Conservation (phyloP, 257 asterid species). For the Jasminum sambac region DNA sequence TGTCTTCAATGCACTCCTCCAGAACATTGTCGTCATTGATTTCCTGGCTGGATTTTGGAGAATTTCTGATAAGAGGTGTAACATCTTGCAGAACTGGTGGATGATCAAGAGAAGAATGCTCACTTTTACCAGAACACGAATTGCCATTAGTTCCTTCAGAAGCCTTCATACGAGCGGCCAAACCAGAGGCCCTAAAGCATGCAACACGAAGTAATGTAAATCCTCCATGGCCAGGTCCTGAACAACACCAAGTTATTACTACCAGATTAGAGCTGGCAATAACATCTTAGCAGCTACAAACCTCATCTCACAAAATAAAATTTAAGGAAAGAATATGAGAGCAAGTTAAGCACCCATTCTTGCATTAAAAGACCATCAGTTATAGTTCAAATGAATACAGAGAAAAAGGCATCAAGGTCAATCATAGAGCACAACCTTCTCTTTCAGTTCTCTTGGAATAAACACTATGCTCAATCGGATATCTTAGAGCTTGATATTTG, state of each 20-base stretch:
- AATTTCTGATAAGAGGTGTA: conserved; percentile 27
- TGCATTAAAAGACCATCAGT: not conserved
- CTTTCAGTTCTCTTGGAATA: conserved; percentile 6
- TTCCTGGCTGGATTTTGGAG: conserved; percentile 28
- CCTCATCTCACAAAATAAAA: not conserved
- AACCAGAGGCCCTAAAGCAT: conserved; percentile 77
- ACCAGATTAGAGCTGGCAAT: conserved; percentile 17
- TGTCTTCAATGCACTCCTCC: conserved; percentile 31
- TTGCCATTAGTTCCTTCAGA: conserved; percentile 34
- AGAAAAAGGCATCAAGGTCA: conserved; percentile 10
- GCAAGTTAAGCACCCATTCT: conserved; percentile 22
- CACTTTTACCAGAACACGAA: conserved; percentile 30
- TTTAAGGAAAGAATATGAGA: not conserved
- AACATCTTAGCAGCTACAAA: not conserved
- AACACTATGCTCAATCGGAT: not conserved
- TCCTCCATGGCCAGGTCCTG: conserved; percentile 52
- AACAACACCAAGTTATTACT: conserved; percentile 28
- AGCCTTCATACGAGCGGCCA: conserved; percentile 53
- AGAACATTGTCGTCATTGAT: conserved; percentile 25
- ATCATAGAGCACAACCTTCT: conserved; percentile 11
- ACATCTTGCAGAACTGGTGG: conserved; percentile 31
- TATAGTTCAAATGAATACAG: not conserved
- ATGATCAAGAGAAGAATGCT: conserved; percentile 39
- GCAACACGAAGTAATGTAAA: conserved; percentile 74
- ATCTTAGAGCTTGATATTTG: not conserved